Percentiles rank a stretch among this genome's conserved stretches.
Conservation (phyloP, 1,284 basidiomycete species). For the Ustilago lituana region DNA sequence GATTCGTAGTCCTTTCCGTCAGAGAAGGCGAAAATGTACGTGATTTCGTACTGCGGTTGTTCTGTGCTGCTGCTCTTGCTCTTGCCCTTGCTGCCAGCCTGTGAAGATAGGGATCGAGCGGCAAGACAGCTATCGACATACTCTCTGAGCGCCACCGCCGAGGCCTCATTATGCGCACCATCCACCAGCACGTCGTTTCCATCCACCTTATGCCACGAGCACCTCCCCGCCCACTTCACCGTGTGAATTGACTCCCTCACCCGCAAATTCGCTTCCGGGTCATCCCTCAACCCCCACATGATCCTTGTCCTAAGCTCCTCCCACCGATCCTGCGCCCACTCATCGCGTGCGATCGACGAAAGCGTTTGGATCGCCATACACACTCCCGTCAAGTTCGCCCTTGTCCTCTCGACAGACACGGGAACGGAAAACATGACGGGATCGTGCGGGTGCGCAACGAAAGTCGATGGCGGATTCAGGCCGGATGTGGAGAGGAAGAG, state of each 20-base stretch:
- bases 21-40: slow-evolving; percentile 61
- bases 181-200: slow-evolving; percentile 74
- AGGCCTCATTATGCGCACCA: slow-evolving; percentile 94
- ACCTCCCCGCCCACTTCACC: slow-evolving; percentile 80
- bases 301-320: slow-evolving; percentile 57
- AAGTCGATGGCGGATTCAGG: slow-evolving; percentile 44
- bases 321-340: slow-evolving; percentile 44
- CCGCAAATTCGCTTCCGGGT: slow-evolving; percentile 32
- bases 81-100: slow-evolving; percentile 1
- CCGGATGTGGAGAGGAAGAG: slow-evolving; percentile 45
- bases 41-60: slow-evolving; percentile 30
- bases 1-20: slow-evolving; percentile 55
- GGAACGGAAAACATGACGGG: slow-evolving; percentile 29
- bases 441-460: slow-evolving; percentile 47
- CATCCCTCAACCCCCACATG: slow-evolving; percentile 52
- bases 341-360: slow-evolving; percentile 60
- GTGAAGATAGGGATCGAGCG: slow-evolving; percentile 2
- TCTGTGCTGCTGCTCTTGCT: not conserved
- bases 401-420: slow-evolving; percentile 46
- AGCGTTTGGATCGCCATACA: slow-evolving; percentile 63
- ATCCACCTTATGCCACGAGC: slow-evolving; percentile 74
- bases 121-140: slow-evolving; percentile 73
- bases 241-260: slow-evolving; percentile 32
- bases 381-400: slow-evolving; percentile 52
- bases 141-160: slow-evolving; percentile 75